Evolutionary conservation across 306 rosid species (phyloP).

Genomic region (Prunus mira): DNA sequence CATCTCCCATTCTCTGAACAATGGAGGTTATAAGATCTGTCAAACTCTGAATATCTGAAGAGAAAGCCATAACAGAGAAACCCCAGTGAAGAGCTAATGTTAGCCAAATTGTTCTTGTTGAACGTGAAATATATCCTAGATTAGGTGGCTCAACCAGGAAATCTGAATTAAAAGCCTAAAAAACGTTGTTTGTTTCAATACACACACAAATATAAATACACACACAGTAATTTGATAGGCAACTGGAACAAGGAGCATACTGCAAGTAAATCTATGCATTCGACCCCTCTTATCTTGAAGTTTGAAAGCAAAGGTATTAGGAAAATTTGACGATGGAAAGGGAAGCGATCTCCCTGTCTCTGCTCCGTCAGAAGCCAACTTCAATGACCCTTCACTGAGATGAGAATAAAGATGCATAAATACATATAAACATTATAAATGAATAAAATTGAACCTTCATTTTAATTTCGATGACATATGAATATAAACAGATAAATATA

Average conservation of each 20-base stretch:
- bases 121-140: neutral
- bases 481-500: constrained; percentile 15
- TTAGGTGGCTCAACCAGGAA: constrained; percentile 1
- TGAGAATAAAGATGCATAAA: constrained; percentile 24
- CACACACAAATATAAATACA: neutral
- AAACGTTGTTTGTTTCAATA: neutral
- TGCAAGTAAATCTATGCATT: constrained; percentile 79
- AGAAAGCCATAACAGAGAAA: constrained; percentile 31
- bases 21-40: constrained; percentile 71
- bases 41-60: constrained; percentile 70
- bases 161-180: neutral
- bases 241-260: constrained; percentile 41
- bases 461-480: neutral
- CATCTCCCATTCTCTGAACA: constrained; percentile 75
- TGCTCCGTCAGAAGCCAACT: constrained; percentile 70
- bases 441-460: constrained; percentile 5
- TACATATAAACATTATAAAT: constrained; percentile 1
- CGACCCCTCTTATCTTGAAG: constrained; percentile 76
- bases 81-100: constrained; percentile 18
- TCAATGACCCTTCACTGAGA: constrained; percentile 73
- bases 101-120: neutral
- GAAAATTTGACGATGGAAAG: constrained; percentile 33
- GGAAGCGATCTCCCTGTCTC: constrained; percentile 52
- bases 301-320: constrained; percentile 62
- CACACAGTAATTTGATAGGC: neutral